Conservation (phyloP, 257 asterid genomes). For the Petunia secreta region DNA sequence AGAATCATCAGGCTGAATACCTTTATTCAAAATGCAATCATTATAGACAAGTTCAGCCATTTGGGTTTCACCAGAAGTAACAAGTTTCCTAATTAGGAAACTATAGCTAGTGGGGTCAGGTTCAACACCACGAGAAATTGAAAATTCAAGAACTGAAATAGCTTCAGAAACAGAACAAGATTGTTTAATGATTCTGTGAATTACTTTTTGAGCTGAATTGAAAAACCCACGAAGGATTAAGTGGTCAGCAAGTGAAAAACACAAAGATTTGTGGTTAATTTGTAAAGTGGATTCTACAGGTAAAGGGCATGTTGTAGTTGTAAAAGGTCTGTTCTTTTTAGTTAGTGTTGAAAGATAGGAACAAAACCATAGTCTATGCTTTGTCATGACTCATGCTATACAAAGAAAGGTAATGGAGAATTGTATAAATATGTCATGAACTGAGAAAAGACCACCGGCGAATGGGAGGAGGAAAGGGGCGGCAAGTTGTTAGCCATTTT, state of each 20-base stretch:
- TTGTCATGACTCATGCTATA: slow-evolving; percentile 48
- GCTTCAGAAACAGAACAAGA: slow-evolving; percentile 47
- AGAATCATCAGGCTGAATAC: slow-evolving; percentile 34
- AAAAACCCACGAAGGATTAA: slow-evolving; percentile 51
- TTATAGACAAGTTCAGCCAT: slow-evolving; percentile 50
- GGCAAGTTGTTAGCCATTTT: too few species aligned
- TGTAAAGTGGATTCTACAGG: slow-evolving; percentile 43
- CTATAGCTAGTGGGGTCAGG: slow-evolving; percentile 43
- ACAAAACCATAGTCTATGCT: slow-evolving; percentile 24
- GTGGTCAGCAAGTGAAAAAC: slow-evolving; percentile 47
- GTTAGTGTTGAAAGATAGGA: slow-evolving; percentile 12
- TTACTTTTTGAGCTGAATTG: slow-evolving; percentile 48
- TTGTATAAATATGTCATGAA: too few species aligned
- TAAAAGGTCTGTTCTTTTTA: slow-evolving; percentile 32
- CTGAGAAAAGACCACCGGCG: too few species aligned
- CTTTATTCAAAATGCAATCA: slow-evolving; percentile 38
- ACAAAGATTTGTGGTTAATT: slow-evolving; percentile 35
- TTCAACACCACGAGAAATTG: slow-evolving; percentile 45
- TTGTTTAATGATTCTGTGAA: slow-evolving; percentile 48
- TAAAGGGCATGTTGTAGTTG: slow-evolving; percentile 48
- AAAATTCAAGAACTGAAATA: slow-evolving; percentile 44
- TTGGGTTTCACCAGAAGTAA: slow-evolving; percentile 42
- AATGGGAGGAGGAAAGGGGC: too few species aligned
- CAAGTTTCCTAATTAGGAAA: slow-evolving; percentile 50
- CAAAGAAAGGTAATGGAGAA: background rate